Conservation (phyloP, 495 filamentous ascomycete genomes). For the Lasiosphaeria miniovina region DNA sequence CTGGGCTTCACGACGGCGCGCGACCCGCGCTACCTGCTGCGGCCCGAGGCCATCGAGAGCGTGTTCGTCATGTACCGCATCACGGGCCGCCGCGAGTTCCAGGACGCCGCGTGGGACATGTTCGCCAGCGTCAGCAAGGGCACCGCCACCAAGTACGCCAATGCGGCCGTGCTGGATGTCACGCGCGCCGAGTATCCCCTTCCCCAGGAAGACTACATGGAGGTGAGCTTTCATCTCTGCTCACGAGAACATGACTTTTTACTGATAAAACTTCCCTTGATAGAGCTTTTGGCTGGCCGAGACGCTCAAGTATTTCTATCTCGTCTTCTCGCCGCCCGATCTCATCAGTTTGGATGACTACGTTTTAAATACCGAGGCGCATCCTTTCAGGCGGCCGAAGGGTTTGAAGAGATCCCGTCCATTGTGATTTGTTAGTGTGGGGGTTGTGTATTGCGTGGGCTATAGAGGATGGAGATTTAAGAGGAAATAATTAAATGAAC, state of each 20-base stretch:
- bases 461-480: too few relatives aligned
- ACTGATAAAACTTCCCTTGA: slow-evolving; percentile 54
- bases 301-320: slow-evolving; percentile 73
- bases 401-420: background rate
- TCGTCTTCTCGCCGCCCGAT: slow-evolving; percentile 66
- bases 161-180: slow-evolving; percentile 63
- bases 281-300: slow-evolving; percentile 55
- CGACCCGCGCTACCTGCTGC: slow-evolving; percentile 42
- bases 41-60: slow-evolving; percentile 65
- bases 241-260: slow-evolving; percentile 1
- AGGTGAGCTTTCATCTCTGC: slow-evolving; percentile 26
- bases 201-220: slow-evolving; percentile 44
- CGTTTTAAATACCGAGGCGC: slow-evolving; percentile 60
- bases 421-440: background rate
- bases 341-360: slow-evolving; percentile 71
- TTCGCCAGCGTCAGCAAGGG: slow-evolving; percentile 60
- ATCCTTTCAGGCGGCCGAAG: slow-evolving; percentile 45
- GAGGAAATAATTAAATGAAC: too few relatives aligned
- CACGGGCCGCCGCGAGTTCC: slow-evolving; percentile 59
- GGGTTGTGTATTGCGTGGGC: background rate
- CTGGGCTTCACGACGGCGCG: slow-evolving; percentile 38
- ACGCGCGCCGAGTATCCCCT: slow-evolving; percentile 26
- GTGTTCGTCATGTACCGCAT: slow-evolving; percentile 71
- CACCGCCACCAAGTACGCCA: slow-evolving; percentile 57
- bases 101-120: slow-evolving; percentile 73